Evolutionary conservation across 192 early-diverging fungal genomes (phyloP).

Genomic region (Mortierella claussenii): DNA sequence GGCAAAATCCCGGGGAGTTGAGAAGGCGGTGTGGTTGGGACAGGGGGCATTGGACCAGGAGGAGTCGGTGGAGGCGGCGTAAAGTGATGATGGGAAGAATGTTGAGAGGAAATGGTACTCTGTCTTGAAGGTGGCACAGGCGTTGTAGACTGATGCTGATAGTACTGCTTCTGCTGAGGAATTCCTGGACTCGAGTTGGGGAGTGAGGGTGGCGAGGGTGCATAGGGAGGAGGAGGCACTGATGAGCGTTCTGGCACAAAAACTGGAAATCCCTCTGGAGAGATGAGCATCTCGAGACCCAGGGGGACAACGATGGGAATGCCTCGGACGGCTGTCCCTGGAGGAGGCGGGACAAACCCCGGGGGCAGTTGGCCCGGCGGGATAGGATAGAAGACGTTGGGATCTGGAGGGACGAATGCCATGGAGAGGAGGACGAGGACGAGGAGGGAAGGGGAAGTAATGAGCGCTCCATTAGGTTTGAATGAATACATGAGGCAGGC

Average conservation of each 20-base stretch:
- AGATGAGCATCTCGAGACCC: slow-evolving; percentile 52
- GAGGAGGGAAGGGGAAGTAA: no score
- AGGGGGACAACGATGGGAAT: slow-evolving; percentile 48
- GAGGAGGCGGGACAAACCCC: slow-evolving; percentile 44
- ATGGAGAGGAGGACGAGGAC: slow-evolving; percentile 1
- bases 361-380: slow-evolving; percentile 43
- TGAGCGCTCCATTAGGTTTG: no score
- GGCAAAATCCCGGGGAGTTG: background rate
- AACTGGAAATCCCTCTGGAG: slow-evolving; percentile 48
- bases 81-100: slow-evolving; percentile 7
- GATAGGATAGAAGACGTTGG: slow-evolving; percentile 41
- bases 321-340: slow-evolving; percentile 42
- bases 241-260: slow-evolving; percentile 35
- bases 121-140: slow-evolving; percentile 24
- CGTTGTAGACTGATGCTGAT: slow-evolving; percentile 9
- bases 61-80: slow-evolving; percentile 11
- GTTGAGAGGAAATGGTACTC: slow-evolving; percentile 23
- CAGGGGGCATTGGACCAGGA: slow-evolving; percentile 1
- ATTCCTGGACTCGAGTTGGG: slow-evolving; percentile 14
- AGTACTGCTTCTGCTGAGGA: slow-evolving; percentile 11
- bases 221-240: slow-evolving; percentile 7
- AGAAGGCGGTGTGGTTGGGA: background rate
- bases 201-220: slow-evolving; percentile 4
- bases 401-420: slow-evolving; percentile 38
- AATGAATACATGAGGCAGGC: background rate